These are phyloP conservation scores for Ogataea parapolymorpha DNA, from an alignment of 805 yeast species.

Conservation along the genomic window DNA sequence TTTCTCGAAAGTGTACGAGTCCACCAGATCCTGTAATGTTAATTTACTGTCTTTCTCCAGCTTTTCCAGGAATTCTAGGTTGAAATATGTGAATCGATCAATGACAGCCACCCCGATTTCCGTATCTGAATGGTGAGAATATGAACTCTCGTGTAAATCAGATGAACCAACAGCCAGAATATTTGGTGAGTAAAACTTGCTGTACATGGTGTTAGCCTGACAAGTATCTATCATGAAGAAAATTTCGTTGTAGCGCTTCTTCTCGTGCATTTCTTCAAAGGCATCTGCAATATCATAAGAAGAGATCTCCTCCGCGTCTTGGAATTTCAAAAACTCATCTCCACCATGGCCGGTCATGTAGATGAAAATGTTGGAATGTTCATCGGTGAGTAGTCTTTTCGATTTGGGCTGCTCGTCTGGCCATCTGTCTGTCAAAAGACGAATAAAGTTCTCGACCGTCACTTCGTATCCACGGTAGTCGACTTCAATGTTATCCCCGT, in stretches of 20 bases:
- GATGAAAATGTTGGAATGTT: constrained; percentile 87
- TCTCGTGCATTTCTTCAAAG: constrained; percentile 94
- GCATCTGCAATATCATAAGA: constrained; percentile 96
- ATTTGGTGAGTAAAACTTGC: constrained; percentile 88
- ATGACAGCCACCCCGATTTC: constrained; percentile 98
- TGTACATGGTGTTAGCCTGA: constrained; percentile 97
- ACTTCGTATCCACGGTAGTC: constrained; percentile 98
- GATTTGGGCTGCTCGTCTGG: constrained; percentile 90
- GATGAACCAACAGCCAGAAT: constrained; percentile 91
- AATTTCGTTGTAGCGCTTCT: constrained; percentile 90
- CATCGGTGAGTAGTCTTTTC: constrained; percentile 87
- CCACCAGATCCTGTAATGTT: constrained; percentile 82
- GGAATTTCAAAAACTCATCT: constrained; percentile 93
- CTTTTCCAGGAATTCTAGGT: constrained; percentile 78
- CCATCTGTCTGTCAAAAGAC: constrained; percentile 94
- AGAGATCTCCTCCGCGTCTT: constrained; percentile 97
- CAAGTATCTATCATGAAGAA: constrained; percentile 98
- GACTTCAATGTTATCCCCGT: constrained; percentile 93
- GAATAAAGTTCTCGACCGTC: constrained; percentile 93
- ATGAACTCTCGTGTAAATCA: constrained; percentile 81
- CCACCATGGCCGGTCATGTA: constrained; percentile 99
- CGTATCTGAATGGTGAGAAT: constrained; percentile 92
- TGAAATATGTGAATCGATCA: constrained; percentile 92
- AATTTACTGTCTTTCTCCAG: constrained; percentile 70
- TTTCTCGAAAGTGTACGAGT: constrained; percentile 75